Percentiles rank a stretch among this genome's conserved stretches.
These are phyloP conservation scores for Lentinula raphanica DNA, from an alignment of 768 basidiomycete species.

Conservation along the genomic window DNA sequence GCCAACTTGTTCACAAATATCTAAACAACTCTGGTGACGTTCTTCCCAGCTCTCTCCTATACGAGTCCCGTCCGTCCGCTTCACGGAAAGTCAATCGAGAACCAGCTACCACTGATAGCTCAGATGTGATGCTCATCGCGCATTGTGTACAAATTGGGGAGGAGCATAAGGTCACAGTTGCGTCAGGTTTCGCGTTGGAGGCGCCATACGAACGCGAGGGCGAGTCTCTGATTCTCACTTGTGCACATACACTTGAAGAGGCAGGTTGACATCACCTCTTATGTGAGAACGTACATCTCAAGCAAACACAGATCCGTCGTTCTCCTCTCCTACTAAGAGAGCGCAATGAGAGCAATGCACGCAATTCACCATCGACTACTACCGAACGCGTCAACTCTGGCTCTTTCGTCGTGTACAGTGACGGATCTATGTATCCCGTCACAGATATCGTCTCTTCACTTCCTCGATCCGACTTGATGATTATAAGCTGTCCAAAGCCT, in stretches of 20 bases:
- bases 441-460: slow-evolving; percentile 48
- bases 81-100: slow-evolving; percentile 23
- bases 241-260: slow-evolving; percentile 63
- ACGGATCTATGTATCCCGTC: slow-evolving; percentile 34
- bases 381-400: slow-evolving; percentile 24
- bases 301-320: slow-evolving; percentile 25
- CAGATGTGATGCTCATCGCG: slow-evolving; percentile 43
- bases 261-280: slow-evolving; percentile 15
- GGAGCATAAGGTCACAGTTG: slow-evolving; percentile 42
- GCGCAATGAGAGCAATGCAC: slow-evolving; percentile 3
- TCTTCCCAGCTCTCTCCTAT: slow-evolving; percentile 36
- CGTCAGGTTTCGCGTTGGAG: slow-evolving; percentile 54
- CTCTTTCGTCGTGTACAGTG: slow-evolving; percentile 39
- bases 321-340: slow-evolving; percentile 24
- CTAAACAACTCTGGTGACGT: slow-evolving; percentile 35
- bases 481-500: slow-evolving; percentile 29
- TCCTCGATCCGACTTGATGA: slow-evolving; percentile 51
- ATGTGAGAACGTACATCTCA: slow-evolving; percentile 6
- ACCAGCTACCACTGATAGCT: slow-evolving; percentile 16
- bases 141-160: slow-evolving; percentile 38
- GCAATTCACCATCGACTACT: not conserved
- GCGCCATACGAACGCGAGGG: slow-evolving; percentile 15
- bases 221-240: slow-evolving; percentile 42
- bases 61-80: slow-evolving; percentile 43
- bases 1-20: slow-evolving; percentile 38